Evolutionary conservation across 2,329 filamentous ascomycete species (phyloP), one percentile per base, ranked within the genome.

Genomic region (Botryotinia narcissicola): DNA sequence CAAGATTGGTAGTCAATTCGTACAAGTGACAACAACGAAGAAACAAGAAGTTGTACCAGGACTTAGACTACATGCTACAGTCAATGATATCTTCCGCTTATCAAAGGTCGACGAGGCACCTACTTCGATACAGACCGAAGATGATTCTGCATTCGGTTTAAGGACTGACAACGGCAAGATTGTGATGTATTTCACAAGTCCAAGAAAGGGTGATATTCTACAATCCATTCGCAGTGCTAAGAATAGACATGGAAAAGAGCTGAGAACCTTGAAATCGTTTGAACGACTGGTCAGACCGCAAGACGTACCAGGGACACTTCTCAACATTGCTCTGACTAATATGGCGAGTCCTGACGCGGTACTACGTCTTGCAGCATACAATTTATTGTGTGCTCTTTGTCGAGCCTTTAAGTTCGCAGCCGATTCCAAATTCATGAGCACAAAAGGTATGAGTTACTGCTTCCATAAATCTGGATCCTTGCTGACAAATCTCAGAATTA

Each of bases 11-110:
- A 90, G 86, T 77, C 89, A 92, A 76, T 92, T 91, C 77, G 88
- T 92, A 10, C 90, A 92, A 78, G 87, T 92, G 51, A 91, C 90
- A 4, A 92, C 90, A 7, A 86, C 87, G 14, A 90, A 91, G 80
- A 91, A 91, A 77, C 90, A 92, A 78, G 90, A 92, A 75, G 87
- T 92, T 14, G 85, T 91, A 63, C 88, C 90, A 29, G 88, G 87
- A 8, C 85, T 89, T 74, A 87, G 87, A 20, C 83, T 92, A 37
- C 88, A 86, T 78, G 88, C 89, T 14, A 89, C 88, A 1, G 86
- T 92, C 76, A 92, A 92, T 77, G 90, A 92, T 77, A 91, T 92
- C 46, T 92, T 92, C 81, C 87, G 89, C 16, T 83, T 92, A 5
- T 86, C 88, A 6, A 90, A 92, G 72, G 86, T 92, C 22, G 90